phyloP scores from a whole-genome alignment of 2,329 filamentous ascomycete species.

The Phialocephala subalpina region DNA sequence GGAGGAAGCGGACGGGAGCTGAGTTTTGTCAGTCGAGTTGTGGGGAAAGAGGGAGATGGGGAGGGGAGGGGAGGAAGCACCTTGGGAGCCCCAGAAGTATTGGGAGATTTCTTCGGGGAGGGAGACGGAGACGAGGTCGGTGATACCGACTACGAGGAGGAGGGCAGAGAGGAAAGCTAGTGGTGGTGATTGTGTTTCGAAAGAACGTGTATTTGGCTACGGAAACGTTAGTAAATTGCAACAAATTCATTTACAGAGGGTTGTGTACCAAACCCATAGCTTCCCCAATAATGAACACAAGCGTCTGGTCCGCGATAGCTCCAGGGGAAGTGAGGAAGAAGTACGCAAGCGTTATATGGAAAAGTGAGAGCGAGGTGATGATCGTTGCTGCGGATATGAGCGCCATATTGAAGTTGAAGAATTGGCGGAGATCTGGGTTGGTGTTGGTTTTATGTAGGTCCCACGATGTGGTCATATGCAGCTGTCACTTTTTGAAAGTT shows the following conservation, averaged over 20 bases:
- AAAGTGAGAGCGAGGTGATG: constrained; percentile 82
- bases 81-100: constrained; percentile 70
- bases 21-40: constrained; percentile 12
- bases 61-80: constrained; percentile 58
- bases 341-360: constrained; percentile 84
- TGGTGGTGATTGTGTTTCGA: constrained; percentile 73
- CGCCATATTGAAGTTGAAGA: constrained; percentile 65
- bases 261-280: constrained; percentile 77
- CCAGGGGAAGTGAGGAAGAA: constrained; percentile 81
- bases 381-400: constrained; percentile 83
- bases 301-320: constrained; percentile 77
- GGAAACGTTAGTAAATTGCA: not conserved
- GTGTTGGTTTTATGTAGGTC: not conserved
- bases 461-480: not conserved
- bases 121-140: constrained; percentile 71
- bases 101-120: constrained; percentile 72
- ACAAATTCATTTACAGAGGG: not conserved
- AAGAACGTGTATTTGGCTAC: constrained; percentile 70
- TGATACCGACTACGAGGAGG: constrained; percentile 66
- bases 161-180: constrained; percentile 77
- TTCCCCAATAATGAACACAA: constrained; percentile 84
- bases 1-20: constrained; percentile 69
- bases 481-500: not conserved
- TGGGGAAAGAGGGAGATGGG: constrained; percentile 47
- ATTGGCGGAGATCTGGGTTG: constrained; percentile 1